Evolutionary conservation across 441 rosid species (phyloP).

Genomic region (Erodium texanum): DNA sequence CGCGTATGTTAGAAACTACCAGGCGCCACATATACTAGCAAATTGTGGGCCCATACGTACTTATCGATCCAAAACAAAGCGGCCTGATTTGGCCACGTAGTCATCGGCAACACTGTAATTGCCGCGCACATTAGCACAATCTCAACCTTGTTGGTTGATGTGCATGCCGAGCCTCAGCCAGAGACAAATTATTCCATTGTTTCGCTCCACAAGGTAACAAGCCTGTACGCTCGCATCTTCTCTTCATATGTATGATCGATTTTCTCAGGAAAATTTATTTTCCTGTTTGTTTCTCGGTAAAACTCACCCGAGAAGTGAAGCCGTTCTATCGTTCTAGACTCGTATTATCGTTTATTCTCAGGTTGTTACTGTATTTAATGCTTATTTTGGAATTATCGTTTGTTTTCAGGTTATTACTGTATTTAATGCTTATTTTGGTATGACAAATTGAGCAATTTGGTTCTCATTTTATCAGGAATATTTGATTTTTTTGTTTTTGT

Average conservation of each 20-base stretch:
- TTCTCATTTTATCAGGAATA: not conserved
- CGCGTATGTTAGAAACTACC: constrained; percentile 11
- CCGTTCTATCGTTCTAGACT: not conserved
- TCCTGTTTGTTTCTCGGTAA: constrained; percentile 13
- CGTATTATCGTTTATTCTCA: not conserved
- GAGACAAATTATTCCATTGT: not conserved
- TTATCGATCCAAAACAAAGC: constrained; percentile 19
- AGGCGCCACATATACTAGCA: constrained; percentile 21
- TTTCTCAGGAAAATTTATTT: constrained; percentile 11
- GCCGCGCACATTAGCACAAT: constrained; percentile 21
- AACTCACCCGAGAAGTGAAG: constrained; percentile 7
- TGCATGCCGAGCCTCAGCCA: not conserved
- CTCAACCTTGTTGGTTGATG: not conserved
- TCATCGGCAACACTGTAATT: not conserved
- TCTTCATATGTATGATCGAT: not conserved
- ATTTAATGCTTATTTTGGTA: not conserved
- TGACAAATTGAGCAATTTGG: not conserved
- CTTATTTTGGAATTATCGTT: not conserved
- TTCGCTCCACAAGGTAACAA: constrained; percentile 11
- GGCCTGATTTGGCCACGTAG: constrained; percentile 29
- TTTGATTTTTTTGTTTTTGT: not conserved
- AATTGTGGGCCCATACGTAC: constrained; percentile 5
- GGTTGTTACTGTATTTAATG: not conserved
- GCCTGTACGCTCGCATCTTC: not conserved
- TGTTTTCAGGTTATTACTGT: constrained; percentile 1